Evolutionary conservation across 495 filamentous ascomycete genomes (phyloP), one percentile per base, ranked within the genome.

Genomic region (Clavariopsis aquatica): DNA sequence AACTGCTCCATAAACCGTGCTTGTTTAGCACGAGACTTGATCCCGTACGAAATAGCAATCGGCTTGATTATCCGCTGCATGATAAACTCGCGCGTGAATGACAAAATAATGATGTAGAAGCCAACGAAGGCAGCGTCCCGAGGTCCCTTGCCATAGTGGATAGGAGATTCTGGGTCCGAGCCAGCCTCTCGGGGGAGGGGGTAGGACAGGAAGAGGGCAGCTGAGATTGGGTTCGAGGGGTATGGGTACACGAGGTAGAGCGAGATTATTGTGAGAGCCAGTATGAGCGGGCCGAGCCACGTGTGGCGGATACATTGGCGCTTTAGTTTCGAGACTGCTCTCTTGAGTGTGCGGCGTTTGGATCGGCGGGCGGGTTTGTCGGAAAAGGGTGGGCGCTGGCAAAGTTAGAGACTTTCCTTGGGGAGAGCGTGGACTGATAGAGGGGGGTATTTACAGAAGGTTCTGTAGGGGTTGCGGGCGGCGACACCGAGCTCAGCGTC

Each of bases 1-100:
- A 89, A 84, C 77, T 98, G 94, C 76, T 98, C 94, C 91, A 97
- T 95, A 81, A 96, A 98, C 17, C 94, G 87, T 10, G 89, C 82
- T 55, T 93, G 90, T 79, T 97, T 98, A 46, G 83, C 85, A 29
- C 87, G 84, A 51, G 83, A 84, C 46, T 78, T 83, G 68, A 98
- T 85, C 3, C 92, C 91, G 52, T 78, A 84, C 60, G 79, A 80
- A 26, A 85, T 78, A 3, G 92, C 93, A 68, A 91, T 75, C 0
- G 91, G 94, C 6, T 90, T 89, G 57, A 98, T 84, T 49, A 96
- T 61, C 67, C 90, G 89, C 79, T 96, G 93, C 93, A 98, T 96
- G 73, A 96, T 79, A 76, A 97, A 96, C 73, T 98, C 93, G 66
- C 93, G 93, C 23, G 91, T 95, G 77, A 98, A 98, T 46, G 88